phyloP scores from a whole-genome alignment of 352 stramenopile species.

The Pythium sp. region DNA sequence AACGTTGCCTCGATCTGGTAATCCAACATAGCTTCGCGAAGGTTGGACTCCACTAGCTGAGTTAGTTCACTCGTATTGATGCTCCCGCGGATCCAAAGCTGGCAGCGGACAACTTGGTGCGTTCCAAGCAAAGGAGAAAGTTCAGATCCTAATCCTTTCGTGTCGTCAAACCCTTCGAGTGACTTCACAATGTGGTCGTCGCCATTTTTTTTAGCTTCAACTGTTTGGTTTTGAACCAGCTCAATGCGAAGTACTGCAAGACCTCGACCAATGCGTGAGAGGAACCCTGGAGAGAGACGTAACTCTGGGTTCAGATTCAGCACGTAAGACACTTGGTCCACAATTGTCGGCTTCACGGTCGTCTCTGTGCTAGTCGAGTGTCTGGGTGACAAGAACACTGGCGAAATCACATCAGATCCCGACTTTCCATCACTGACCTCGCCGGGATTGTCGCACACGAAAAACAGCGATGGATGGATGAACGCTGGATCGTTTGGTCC shows the following conservation, averaged over 20 bases:
- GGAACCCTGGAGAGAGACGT: conserved; percentile 66
- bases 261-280: conserved; percentile 73
- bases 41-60: conserved; percentile 57
- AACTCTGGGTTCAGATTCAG: conserved; percentile 85
- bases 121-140: not conserved
- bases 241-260: conserved; percentile 69
- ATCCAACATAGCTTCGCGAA: conserved; percentile 79
- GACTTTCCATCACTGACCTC: not conserved
- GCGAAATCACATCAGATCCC: conserved; percentile 12
- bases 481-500: conserved; percentile 9
- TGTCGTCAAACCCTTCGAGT: conserved; percentile 15
- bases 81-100: conserved; percentile 73
- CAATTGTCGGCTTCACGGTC: conserved; percentile 4
- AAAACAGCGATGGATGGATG: conserved; percentile 18
- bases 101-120: conserved; percentile 31
- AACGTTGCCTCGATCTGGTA: conserved; percentile 72
- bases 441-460: conserved; percentile 7
- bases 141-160: not conserved
- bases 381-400: conserved; percentile 19
- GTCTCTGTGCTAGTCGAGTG: not conserved
- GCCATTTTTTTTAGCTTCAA: not conserved
- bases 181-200: conserved; percentile 16
- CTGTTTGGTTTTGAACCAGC: conserved; percentile 27
- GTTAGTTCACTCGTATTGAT: conserved; percentile 53
- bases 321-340: conserved; percentile 61